Conservation (phyloP, 75 land plant genomes). For the Gnetum montanum region DNA sequence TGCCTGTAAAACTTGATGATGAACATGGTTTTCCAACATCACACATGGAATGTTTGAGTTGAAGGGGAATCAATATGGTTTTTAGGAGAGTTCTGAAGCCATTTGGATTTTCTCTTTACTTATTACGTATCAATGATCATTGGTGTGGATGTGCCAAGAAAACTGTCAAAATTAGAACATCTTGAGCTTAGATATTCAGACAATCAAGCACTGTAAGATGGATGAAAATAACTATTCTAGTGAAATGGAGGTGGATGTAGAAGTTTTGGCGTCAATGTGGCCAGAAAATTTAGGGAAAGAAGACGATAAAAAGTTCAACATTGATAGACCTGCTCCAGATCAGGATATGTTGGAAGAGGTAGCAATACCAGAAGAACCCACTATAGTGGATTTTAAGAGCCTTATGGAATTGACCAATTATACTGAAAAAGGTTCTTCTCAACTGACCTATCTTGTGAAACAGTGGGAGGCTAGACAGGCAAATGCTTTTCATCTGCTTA, state of each 20-base stretch:
- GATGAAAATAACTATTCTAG: conserved; percentile 20
- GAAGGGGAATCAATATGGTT: no score
- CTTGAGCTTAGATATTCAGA: no score
- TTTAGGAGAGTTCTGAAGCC: no score
- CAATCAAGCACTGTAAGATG: conserved; percentile 28
- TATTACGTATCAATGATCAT: no score
- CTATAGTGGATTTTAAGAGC: conserved; percentile 52
- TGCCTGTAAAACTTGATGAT: no score
- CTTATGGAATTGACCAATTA: conserved; percentile 49
- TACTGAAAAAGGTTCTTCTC: conserved; percentile 59
- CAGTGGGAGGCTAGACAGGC: conserved; percentile 62
- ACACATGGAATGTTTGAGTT: no score
- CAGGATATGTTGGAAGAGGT: conserved; percentile 48
- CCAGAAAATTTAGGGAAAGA: conserved; percentile 46
- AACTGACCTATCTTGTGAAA: conserved; percentile 49
- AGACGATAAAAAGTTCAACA: conserved; percentile 27
- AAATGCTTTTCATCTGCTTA: conserved; percentile 68
- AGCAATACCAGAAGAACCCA: conserved; percentile 24
- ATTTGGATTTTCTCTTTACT: no score
- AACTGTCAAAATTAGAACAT: no score
- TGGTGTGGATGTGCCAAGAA: no score
- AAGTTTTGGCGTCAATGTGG: conserved; percentile 60
- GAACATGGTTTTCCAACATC: no score
- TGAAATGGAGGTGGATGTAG: conserved; percentile 51
- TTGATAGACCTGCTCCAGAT: conserved; percentile 32